These are phyloP conservation scores for Leucocoprinus leucothites DNA, from an alignment of 768 basidiomycete genomes.

Conservation along the genomic window DNA sequence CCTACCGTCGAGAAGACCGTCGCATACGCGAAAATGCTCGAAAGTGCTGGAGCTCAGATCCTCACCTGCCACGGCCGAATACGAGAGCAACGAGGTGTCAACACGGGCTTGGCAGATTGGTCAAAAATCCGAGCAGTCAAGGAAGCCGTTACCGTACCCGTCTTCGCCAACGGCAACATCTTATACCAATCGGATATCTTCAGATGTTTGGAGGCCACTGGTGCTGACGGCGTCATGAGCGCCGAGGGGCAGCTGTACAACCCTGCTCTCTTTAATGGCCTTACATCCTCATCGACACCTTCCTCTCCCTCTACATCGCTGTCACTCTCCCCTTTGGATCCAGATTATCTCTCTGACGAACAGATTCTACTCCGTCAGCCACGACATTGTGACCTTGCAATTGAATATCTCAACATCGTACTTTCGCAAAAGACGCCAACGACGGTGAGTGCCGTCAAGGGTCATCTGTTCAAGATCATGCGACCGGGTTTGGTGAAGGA, in stretches of 20 bases:
- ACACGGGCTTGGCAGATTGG: conserved; percentile 86
- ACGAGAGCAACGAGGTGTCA: conserved; percentile 89
- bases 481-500: conserved; percentile 68
- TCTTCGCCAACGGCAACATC: conserved; percentile 97
- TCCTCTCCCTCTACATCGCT: conserved; percentile 9
- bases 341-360: conserved; percentile 24
- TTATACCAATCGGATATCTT: conserved; percentile 83
- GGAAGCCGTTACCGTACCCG: conserved; percentile 83
- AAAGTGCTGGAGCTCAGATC: conserved; percentile 92
- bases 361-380: conserved; percentile 47
- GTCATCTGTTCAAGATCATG: conserved; percentile 92
- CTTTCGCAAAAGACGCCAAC: conserved; percentile 67
- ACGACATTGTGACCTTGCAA: conserved; percentile 62
- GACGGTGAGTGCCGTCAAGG: conserved; percentile 73
- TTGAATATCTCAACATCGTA: conserved; percentile 87
- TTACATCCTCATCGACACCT: conserved; percentile 19
- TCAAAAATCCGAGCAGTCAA: conserved; percentile 89
- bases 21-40: conserved; percentile 94
- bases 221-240: conserved; percentile 90
- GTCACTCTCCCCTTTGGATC: conserved; percentile 7
- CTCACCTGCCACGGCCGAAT: conserved; percentile 91
- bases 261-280: conserved; percentile 66
- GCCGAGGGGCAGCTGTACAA: conserved; percentile 96
- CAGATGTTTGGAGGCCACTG: conserved; percentile 77
- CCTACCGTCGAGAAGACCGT: conserved; percentile 83